phyloP scores from a whole-genome alignment of 257 asterid species.

The Gynochthodes officinalis region DNA sequence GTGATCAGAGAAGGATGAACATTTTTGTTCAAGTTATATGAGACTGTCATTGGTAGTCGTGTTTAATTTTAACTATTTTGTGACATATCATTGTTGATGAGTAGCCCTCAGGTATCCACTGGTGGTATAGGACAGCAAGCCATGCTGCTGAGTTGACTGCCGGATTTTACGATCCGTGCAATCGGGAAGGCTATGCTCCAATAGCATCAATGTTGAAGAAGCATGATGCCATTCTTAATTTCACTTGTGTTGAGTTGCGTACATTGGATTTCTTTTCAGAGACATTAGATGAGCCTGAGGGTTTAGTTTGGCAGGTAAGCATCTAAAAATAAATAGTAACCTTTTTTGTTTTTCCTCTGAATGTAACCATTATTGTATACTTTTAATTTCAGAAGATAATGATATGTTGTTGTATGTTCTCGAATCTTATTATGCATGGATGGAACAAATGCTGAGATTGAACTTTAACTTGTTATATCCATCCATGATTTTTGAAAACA shows the following conservation, averaged over 20 bases:
- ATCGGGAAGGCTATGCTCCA: conserved; percentile 66
- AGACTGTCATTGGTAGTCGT: neutral
- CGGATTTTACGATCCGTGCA: conserved; percentile 65
- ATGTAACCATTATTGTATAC: neutral
- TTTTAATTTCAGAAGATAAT: neutral
- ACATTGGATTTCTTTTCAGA: conserved; percentile 68
- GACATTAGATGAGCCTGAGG: conserved; percentile 81
- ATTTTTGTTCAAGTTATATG: neutral
- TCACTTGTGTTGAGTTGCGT: conserved; percentile 72
- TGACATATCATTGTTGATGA: neutral
- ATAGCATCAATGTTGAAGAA: conserved; percentile 63
- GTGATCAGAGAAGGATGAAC: neutral
- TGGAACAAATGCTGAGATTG: no score
- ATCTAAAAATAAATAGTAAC: neutral
- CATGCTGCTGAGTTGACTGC: conserved; percentile 95
- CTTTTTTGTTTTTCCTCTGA: neutral
- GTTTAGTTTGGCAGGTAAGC: conserved; percentile 81
- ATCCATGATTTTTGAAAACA: no score
- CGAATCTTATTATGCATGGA: no score
- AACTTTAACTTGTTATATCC: no score
- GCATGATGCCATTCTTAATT: conserved; percentile 61
- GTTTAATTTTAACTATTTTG: neutral
- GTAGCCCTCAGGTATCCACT: conserved; percentile 77
- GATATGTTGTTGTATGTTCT: no score
- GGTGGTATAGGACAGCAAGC: conserved; percentile 97